Evolutionary conservation across 306 rosid genomes (phyloP).

Genomic region (Neltuma alba): DNA sequence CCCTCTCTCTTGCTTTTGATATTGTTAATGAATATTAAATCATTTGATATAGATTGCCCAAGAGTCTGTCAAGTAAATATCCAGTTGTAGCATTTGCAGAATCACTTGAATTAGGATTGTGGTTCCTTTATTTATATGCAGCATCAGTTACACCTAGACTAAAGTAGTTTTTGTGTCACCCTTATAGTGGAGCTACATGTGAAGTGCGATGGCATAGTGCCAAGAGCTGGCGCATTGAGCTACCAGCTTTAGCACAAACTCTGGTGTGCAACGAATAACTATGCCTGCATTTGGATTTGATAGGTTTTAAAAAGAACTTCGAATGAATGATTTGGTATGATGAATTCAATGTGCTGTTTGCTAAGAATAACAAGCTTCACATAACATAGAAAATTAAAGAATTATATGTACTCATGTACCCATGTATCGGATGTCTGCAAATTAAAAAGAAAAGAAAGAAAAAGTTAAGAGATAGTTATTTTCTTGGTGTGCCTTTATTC

Average conservation of each 20-base stretch:
- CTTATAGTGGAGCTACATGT: background rate
- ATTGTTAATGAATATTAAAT: background rate
- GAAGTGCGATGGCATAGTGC: background rate
- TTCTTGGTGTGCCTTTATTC: background rate
- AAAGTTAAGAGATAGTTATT: background rate
- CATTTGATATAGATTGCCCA: background rate
- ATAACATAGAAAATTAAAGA: background rate
- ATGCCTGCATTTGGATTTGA: background rate
- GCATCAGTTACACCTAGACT: background rate
- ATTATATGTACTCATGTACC: background rate
- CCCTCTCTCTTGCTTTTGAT: background rate
- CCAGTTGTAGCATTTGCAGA: background rate
- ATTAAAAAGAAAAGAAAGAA: background rate
- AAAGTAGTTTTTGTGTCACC: background rate
- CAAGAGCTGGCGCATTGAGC: background rate
- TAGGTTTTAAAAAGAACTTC: background rate
- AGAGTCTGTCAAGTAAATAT: background rate
- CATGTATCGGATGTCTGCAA: background rate
- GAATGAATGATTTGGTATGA: background rate
- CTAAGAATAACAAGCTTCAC: background rate
- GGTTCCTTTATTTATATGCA: background rate
- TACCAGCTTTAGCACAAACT: background rate
- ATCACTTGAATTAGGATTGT: background rate
- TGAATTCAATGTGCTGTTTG: background rate
- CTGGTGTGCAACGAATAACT: background rate